These are phyloP conservation scores for Lactarius trivialis DNA, from an alignment of 768 basidiomycete genomes.

Conservation along the genomic window DNA sequence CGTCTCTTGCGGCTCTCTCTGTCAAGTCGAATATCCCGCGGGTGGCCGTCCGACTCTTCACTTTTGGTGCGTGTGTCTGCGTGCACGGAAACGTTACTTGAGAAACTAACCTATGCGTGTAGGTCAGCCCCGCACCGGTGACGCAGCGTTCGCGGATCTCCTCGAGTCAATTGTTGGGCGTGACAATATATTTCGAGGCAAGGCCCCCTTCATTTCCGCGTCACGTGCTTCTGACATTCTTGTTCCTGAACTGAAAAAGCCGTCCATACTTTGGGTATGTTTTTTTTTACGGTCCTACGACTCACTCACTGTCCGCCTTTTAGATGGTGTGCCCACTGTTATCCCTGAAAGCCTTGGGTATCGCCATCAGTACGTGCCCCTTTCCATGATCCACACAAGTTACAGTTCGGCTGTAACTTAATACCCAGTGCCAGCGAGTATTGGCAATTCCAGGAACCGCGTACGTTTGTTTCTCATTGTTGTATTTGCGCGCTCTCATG, in stretches of 20 bases:
- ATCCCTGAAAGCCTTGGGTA: slow-evolving; percentile 42
- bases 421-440: slow-evolving; percentile 34
- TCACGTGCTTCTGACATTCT: not conserved
- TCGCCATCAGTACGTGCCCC: slow-evolving; percentile 35
- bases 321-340: slow-evolving; percentile 49
- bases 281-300: not conserved
- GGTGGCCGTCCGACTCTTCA: slow-evolving; percentile 32
- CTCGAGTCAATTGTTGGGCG: slow-evolving; percentile 36
- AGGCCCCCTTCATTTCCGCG: slow-evolving; percentile 7
- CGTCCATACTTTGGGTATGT: slow-evolving; percentile 40
- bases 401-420: not conserved
- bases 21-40: slow-evolving; percentile 22
- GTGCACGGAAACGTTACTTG: not conserved
- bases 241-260: slow-evolving; percentile 25
- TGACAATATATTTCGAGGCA: slow-evolving; percentile 39
- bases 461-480: slow-evolving; percentile 19
- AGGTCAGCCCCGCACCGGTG: slow-evolving; percentile 48
- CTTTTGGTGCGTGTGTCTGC: slow-evolving; percentile 35
- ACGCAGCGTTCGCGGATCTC: slow-evolving; percentile 35
- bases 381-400: not conserved
- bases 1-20: slow-evolving; percentile 24
- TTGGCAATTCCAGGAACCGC: slow-evolving; percentile 44
- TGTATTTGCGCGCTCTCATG: not conserved
- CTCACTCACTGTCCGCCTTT: not conserved
- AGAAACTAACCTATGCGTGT: not conserved